Evolutionary conservation across 768 basidiomycete species (phyloP).

Genomic region (Amanita inopinata): DNA sequence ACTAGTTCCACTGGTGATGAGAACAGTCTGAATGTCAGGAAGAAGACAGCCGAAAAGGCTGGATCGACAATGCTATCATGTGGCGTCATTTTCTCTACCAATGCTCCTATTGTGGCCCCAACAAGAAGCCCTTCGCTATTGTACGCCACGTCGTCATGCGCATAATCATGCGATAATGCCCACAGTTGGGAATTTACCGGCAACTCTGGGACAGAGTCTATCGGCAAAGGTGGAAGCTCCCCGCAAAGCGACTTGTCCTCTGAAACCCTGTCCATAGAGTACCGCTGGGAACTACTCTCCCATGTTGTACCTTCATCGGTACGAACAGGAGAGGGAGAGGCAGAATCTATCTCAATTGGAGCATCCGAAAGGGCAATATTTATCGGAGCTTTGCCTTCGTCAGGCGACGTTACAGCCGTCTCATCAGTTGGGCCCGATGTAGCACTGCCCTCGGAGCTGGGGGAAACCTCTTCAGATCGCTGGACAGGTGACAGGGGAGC

Average conservation of each 20-base stretch:
- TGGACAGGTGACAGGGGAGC: slow-evolving; percentile 26
- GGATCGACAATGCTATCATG: slow-evolving; percentile 87
- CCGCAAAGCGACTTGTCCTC: slow-evolving; percentile 50
- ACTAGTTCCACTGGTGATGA: slow-evolving; percentile 70
- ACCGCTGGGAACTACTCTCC: slow-evolving; percentile 38
- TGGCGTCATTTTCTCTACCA: slow-evolving; percentile 97
- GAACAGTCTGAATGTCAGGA: slow-evolving; percentile 92
- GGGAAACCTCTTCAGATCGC: slow-evolving; percentile 30
- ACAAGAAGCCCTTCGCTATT: slow-evolving; percentile 86
- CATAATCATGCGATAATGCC: slow-evolving; percentile 70
- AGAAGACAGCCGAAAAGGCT: slow-evolving; percentile 83
- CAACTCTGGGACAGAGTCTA: slow-evolving; percentile 29
- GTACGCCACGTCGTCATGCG: slow-evolving; percentile 77
- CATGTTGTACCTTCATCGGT: slow-evolving; percentile 51
- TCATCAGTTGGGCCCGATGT: slow-evolving; percentile 38
- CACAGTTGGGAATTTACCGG: slow-evolving; percentile 37
- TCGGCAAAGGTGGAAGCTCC: slow-evolving; percentile 40
- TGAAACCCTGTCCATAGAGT: slow-evolving; percentile 17
- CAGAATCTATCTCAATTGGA: slow-evolving; percentile 31
- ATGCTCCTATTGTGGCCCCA: slow-evolving; percentile 78
- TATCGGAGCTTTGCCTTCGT: slow-evolving; percentile 29
- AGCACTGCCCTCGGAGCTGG: slow-evolving; percentile 42
- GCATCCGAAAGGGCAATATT: slow-evolving; percentile 18
- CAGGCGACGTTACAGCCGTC: slow-evolving; percentile 39
- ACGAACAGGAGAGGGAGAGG: slow-evolving; percentile 42